Percentiles rank a stretch among this genome's conserved stretches.
These are phyloP conservation scores for Anisogramma anomala DNA, from an alignment of 2,329 filamentous ascomycete genomes.

Conservation along the genomic window DNA sequence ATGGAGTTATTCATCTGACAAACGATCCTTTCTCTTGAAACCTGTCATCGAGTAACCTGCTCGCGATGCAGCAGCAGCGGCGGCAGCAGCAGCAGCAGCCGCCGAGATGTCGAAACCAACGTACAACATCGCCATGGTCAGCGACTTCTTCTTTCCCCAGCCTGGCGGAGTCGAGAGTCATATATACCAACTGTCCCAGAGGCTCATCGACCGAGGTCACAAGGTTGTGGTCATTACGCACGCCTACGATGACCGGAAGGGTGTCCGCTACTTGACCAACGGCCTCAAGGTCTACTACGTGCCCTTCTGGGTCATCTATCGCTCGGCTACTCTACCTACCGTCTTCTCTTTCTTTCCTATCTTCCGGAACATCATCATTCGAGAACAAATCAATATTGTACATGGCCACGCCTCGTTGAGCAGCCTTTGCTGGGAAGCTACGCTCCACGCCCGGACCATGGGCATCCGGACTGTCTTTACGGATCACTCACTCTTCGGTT, in stretches of 20 bases:
- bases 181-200: slow-evolving; percentile 93
- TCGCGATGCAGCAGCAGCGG: slow-evolving; percentile 14
- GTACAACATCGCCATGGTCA: slow-evolving; percentile 78
- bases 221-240: slow-evolving; percentile 98
- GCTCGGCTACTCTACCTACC: slow-evolving; percentile 84
- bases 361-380: slow-evolving; percentile 91
- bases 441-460: slow-evolving; percentile 93
- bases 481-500: slow-evolving; percentile 93
- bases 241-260: slow-evolving; percentile 80
- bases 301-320: slow-evolving; percentile 91
- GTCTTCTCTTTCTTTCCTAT: slow-evolving; percentile 98
- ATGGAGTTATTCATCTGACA: neutral
- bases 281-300: slow-evolving; percentile 97
- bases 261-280: slow-evolving; percentile 90
- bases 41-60: neutral
- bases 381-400: slow-evolving; percentile 91
- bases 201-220: slow-evolving; percentile 93
- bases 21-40: neutral
- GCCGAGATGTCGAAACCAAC: slow-evolving; percentile 40
- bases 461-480: slow-evolving; percentile 91
- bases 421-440: slow-evolving; percentile 86
- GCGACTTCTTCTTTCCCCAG: slow-evolving; percentile 98
- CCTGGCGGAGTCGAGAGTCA: slow-evolving; percentile 95
- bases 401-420: slow-evolving; percentile 94
- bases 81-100: slow-evolving; percentile 14